Base-by-base conservation (phyloP, 1,284 basidiomycete genomes). In the Farysia itapuensis region DNA sequence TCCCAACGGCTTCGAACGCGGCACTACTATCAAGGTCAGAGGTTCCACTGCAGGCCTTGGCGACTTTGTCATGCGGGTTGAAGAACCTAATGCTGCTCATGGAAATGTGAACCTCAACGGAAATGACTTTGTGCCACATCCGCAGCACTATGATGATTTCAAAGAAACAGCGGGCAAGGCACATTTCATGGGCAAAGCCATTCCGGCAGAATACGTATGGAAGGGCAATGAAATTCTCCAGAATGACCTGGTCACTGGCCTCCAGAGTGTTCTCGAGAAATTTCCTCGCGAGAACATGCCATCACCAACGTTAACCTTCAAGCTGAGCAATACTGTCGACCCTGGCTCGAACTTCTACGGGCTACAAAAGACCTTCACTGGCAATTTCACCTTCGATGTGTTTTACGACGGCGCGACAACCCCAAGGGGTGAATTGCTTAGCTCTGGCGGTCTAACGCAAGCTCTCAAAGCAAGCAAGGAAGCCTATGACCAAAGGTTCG, bases 331-430 rank as follows among this genome's bases (percentile, higher is more conserved):
- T 68, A 85, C 89, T 38, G 79, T 85, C 6, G 82, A 85, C 36
- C 81, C 82, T 13, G 82, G 82, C 19, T 86, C 86, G 78, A 94
- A 90, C 69, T 80, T 94, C 21, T 90, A 83, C 72, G 90, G 87
- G 4, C 81, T 93, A 23, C 92, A 96, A 78, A 91, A 90, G 73
- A 81, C 81, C 13, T 91, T 77, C 67, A 84, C 88, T 13, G 89
- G 88, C 5, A 81, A 84, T 39, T 94, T 93, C 78, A 83, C 87
- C 57, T 89, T 91, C 67, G 91, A 94, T 64, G 81, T 93, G 16
- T 86, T 87, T 75, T 93, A 85, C 70, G 88, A 93, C 67, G 86
- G 86, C 49, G 83, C 65, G 12, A 78, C 31, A 83, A 84, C 72
- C 77, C 83, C 37, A 81, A 83, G 56, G 80, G 84, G 64, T 82